Conservation (phyloP, 2,329 filamentous ascomycete genomes). For the Aspergillus neotritici region DNA sequence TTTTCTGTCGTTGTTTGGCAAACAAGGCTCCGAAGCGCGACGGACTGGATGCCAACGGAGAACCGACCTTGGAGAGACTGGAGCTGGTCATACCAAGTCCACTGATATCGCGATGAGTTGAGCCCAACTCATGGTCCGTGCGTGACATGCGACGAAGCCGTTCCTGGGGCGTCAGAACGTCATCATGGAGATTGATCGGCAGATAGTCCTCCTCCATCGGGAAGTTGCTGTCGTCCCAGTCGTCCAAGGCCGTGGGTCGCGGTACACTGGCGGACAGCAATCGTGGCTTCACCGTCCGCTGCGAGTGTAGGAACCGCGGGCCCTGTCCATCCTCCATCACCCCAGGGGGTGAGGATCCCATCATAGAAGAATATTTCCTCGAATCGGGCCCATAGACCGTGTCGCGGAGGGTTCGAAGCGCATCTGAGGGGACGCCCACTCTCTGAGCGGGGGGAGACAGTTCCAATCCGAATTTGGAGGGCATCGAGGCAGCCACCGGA, state of each 20-base stretch:
- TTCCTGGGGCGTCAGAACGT: constrained; percentile 58
- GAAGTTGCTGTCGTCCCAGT: constrained; percentile 60
- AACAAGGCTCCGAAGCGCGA: constrained; percentile 58
- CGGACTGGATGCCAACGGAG: constrained; percentile 54
- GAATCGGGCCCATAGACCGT: constrained; percentile 66
- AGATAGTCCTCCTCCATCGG: constrained; percentile 86
- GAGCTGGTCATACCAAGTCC: constrained; percentile 48
- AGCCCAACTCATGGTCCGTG: constrained; percentile 49
- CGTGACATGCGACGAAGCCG: constrained; percentile 55
- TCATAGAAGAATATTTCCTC: constrained; percentile 51
- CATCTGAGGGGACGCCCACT: constrained; percentile 60
- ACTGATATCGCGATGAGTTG: constrained; percentile 44
- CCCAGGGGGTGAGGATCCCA: constrained; percentile 55
- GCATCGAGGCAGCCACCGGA: constrained; percentile 86
- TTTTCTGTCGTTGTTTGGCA: constrained; percentile 48
- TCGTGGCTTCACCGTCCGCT: constrained; percentile 55
- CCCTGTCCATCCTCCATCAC: constrained; percentile 62
- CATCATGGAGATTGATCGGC: constrained; percentile 61
- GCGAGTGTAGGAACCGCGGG: constrained; percentile 60
- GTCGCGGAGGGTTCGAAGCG: constrained; percentile 56
- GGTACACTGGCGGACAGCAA: constrained; percentile 59
- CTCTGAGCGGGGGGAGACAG: constrained; percentile 67
- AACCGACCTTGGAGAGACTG: constrained; percentile 48
- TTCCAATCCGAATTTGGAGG: constrained; percentile 83
- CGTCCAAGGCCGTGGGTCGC: constrained; percentile 47